Evolutionary conservation across 345 rosid genomes (phyloP).

Genomic region (Brassica rapa): DNA sequence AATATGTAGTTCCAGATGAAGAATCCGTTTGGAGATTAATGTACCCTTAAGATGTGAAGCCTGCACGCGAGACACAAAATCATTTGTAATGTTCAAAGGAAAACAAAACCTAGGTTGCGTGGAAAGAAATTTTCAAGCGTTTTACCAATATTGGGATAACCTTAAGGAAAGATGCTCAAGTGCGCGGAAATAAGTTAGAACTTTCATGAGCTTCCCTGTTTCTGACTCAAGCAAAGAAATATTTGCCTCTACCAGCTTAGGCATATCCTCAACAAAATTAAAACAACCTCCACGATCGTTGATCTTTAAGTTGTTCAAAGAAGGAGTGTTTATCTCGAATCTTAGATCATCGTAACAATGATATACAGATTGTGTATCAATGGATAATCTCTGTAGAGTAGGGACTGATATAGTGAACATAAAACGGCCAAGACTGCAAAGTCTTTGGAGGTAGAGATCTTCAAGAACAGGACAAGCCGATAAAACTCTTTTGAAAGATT

Average conservation of each 20-base stretch:
- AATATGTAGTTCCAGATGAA: neutral
- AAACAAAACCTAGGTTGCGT: neutral
- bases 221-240: neutral
- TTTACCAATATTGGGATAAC: neutral
- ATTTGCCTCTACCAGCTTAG: constrained; percentile 24
- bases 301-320: constrained; percentile 18
- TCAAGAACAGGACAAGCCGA: constrained; percentile 26
- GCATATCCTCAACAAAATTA: neutral
- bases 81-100: neutral
- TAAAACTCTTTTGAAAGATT: constrained; percentile 9
- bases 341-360: neutral
- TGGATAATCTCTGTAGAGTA: constrained; percentile 19
- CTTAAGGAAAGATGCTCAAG: neutral
- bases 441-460: constrained; percentile 15
- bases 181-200: neutral
- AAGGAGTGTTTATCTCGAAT: constrained; percentile 22
- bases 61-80: neutral
- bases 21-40: neutral
- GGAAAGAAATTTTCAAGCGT: neutral
- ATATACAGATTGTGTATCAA: neutral
- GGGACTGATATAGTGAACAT: constrained; percentile 22
- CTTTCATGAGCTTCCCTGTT: neutral
- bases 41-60: neutral
- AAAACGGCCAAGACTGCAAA: too few relatives aligned
- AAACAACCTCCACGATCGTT: neutral